Conservation (phyloP, 1,284 basidiomycete species). For the Sporisorium scitamineum region DNA sequence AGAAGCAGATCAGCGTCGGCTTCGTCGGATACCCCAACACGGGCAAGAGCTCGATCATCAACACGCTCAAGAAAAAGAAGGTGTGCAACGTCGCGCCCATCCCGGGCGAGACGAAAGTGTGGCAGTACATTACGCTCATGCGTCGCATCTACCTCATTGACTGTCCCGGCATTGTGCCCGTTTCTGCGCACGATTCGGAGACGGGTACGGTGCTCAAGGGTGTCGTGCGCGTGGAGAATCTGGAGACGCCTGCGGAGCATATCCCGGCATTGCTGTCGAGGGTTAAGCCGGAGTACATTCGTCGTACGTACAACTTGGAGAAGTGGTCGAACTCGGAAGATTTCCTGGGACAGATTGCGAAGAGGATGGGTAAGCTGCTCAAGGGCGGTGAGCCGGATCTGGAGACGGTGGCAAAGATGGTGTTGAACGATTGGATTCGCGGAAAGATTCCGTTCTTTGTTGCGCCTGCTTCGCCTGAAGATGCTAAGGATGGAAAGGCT, state of each 20-base stretch:
- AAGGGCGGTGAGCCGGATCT: constrained; percentile 95
- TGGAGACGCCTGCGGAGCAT: constrained; percentile 92
- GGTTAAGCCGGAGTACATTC: constrained; percentile 91
- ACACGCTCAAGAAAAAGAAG: constrained; percentile 97
- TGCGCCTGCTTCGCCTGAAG: constrained; percentile 72
- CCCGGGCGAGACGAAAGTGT: constrained; percentile 99
- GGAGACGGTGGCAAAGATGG: constrained; percentile 92
- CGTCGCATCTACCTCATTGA: constrained; percentile 98
- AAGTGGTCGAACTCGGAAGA: constrained; percentile 76
- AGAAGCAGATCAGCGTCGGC: constrained; percentile 98
- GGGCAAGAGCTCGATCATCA: constrained; percentile 96
- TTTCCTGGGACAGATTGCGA: constrained; percentile 86
- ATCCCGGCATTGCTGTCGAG: constrained; percentile 87
- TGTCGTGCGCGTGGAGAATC: constrained; percentile 94
- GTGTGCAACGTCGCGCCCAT: constrained; percentile 97
- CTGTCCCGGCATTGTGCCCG: constrained; percentile 97
- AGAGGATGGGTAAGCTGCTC: constrained; percentile 89
- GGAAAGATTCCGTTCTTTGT: constrained; percentile 93
- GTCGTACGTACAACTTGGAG: constrained; percentile 80
- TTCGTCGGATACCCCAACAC: constrained; percentile 99
- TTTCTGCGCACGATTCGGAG: constrained; percentile 88
- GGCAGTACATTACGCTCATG: constrained; percentile 99
- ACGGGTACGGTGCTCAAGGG: constrained; percentile 96
- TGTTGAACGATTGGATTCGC: constrained; percentile 96
- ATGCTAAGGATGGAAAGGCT: constrained; percentile 39